Evolutionary conservation across 2,329 filamentous ascomycete species (phyloP), one percentile per base, ranked within the genome.

Genomic region (Colletotrichum sp.): DNA sequence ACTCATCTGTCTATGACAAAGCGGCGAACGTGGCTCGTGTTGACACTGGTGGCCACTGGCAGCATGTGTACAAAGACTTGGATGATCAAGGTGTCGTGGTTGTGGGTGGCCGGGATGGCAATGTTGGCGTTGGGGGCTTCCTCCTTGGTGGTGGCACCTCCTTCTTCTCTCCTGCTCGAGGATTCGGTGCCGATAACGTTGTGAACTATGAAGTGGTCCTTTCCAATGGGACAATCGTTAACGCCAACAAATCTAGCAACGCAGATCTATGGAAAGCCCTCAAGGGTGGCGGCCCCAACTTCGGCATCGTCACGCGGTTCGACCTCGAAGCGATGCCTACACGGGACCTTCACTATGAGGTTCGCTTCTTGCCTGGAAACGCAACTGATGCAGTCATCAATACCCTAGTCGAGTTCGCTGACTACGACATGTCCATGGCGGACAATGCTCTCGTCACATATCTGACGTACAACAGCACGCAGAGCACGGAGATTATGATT

Each of bases 271-370:
- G 80, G 78, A 84, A 81, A 66, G 88, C 87, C 2, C 81, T 89
- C 3, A 85, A 86, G 65, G 89, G 88, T n/a, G 88, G 87, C 21
- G 83, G 84, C 24, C 86, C 84, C 79, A 90, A 89, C 78, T 87
- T 88, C 66, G 88, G 87, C 62, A 81, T 86, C 72, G 83, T 84
- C 4, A 81, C 84, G 13, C 36, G 68, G 4, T 76, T 71, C 36
- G 69, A 71, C 4, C 10, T 71, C 6, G 69, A 71, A 36, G 69
- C 69, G 4, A 26, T 71, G 36, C 69, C 69, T 13, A 57, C 69
- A 6, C 21, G 59, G 12, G 6, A 71, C 0, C 34, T 71, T 13
- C 55, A 62, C 16, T 49, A 55, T 5, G 66, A 59, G n/a, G 16
- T 59, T 8, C 49, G 55, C 3, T n/a, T 36, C 13, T 34, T 57